Base-by-base conservation (phyloP, 2,329 filamentous ascomycete genomes). In the Neofusicoccum sp. region DNA sequence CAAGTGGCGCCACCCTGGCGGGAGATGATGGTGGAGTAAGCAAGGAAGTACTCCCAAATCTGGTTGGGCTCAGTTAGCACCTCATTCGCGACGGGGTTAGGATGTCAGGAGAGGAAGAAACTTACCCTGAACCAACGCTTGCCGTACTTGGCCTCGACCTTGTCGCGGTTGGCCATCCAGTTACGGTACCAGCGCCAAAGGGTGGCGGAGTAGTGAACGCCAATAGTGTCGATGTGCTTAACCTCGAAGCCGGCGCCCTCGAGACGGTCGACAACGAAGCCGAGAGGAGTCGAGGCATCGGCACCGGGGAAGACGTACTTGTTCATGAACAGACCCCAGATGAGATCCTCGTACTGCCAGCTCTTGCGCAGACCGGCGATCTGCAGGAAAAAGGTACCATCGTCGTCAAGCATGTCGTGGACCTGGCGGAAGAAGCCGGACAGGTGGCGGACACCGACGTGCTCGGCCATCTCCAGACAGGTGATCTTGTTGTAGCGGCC, bases 271-370 rank as follows among this genome's bases (percentile, higher is more conserved):
- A 96, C 82, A 70, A 95, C 91, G 78, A 88, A 95, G 68, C 91
- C 91, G 51, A 99, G 86, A 56, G 95, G 95, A 62, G 92, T 96
- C 44, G 91, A 96, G 57, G 95, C 95, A 74, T 98, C 95, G 56
- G 95, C 95, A 74, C 95, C 95, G 34, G 93, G 95, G 85, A 98
- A 98, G 76, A 98, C 84, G 78, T 98, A 96, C 82, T 96, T 97
- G 88, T 98, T 98, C 92, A 98, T 96, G 85, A 97, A 98, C 48
- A 98, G 84, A 75, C 95, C 95, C 95, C 95, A 98, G 76, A 93
- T 90, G 56, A 97, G 85, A 79, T 98, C 93, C 82, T 98, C 93
- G 73, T 96, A 98, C 78, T 98, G 95, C 95, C 95, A 98, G 65
- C 84, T 82, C 82, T 96, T 96, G 69, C 95, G 89, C 64, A 99